Evolutionary conservation across 2,329 filamentous ascomycete genomes (phyloP).

Genomic region (Diaporthe batatas): DNA sequence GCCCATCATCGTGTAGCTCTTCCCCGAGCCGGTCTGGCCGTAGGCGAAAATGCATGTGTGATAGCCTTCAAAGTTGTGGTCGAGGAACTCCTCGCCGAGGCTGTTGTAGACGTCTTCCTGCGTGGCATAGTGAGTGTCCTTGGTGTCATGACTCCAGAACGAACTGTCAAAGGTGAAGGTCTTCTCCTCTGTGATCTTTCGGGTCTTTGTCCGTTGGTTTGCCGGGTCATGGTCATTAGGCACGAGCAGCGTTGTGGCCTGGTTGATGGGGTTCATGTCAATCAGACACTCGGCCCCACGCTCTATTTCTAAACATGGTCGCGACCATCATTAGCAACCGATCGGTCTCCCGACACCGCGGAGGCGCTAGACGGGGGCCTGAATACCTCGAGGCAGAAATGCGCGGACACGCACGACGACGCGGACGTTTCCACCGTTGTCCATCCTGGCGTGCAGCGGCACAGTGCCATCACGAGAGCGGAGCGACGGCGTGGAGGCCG

Average conservation of each 20-base stretch:
- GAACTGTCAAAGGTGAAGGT: conserved; percentile 97
- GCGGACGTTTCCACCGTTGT: conserved; percentile 80
- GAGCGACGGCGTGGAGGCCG: conserved; percentile 83
- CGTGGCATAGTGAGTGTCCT: conserved; percentile 87
- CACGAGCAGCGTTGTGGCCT: conserved; percentile 82
- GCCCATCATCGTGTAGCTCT: conserved; percentile 99
- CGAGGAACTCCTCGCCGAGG: conserved; percentile 94
- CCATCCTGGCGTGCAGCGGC: conserved; percentile 67
- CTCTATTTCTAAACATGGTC: conserved; percentile 75
- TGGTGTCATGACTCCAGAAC: conserved; percentile 92
- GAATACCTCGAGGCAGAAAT: conserved; percentile 80
- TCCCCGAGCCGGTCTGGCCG: conserved; percentile 96
- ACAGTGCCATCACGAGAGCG: conserved; percentile 79
- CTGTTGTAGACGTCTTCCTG: conserved; percentile 96
- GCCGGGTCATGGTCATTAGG: conserved; percentile 61
- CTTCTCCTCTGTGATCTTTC: conserved; percentile 87
- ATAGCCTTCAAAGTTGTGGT: conserved; percentile 99
- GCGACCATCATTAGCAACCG: conserved; percentile 24
- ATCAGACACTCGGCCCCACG: conserved; percentile 87
- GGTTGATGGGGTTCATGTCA: conserved; percentile 88
- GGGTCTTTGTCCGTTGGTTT: conserved; percentile 72
- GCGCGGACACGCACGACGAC: conserved; percentile 86
- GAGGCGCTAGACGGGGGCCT: background rate
- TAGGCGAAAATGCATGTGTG: conserved; percentile 99
- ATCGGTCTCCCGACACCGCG: conserved; percentile 30